phyloP scores from a whole-genome alignment of 495 filamentous ascomycete genomes.

The Trichocladium uniseriatum region DNA sequence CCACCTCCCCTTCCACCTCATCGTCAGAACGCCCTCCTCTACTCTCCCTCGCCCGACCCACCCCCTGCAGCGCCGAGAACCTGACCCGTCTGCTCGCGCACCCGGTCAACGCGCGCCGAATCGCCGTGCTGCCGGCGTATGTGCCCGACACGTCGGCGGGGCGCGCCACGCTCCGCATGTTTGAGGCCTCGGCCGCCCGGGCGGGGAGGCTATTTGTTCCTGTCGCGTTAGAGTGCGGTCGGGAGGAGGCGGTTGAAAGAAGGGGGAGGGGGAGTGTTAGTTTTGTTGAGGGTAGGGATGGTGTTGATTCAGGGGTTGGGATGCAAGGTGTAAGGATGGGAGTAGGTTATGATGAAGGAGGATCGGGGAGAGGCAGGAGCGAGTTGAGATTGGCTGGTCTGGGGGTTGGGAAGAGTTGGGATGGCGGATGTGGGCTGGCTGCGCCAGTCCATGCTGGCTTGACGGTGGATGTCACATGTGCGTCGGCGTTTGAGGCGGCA shows the following conservation, averaged over 20 bases:
- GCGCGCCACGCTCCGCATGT: constrained; percentile 7
- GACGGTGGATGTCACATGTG: constrained; percentile 13
- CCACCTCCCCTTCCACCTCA: neutral
- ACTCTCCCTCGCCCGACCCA: neutral
- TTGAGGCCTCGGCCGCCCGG: constrained; percentile 10
- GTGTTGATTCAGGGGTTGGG: neutral
- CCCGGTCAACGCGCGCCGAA: constrained; percentile 7
- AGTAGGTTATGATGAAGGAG: neutral
- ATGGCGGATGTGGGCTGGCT: neutral
- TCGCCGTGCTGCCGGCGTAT: constrained; percentile 17
- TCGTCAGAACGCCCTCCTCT: neutral
- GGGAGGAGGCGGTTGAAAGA: neutral
- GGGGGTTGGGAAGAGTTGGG: neutral
- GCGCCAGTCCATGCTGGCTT: constrained; percentile 2
- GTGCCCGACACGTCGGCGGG: constrained; percentile 15
- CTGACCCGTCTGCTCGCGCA: constrained; percentile 14
- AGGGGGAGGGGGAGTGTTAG: neutral
- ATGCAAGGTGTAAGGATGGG: too few relatives aligned
- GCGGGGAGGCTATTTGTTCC: constrained; percentile 17
- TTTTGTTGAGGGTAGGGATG: too few relatives aligned
- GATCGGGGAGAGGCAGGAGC: neutral
- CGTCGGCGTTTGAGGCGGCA: constrained; percentile 17
- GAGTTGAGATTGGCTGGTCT: neutral
- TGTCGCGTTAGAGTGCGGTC: constrained; percentile 13
- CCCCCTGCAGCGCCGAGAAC: constrained; percentile 10